Evolutionary conservation across 2,329 filamentous ascomycete genomes (phyloP).

Genomic region (Tolypocladium sp.): DNA sequence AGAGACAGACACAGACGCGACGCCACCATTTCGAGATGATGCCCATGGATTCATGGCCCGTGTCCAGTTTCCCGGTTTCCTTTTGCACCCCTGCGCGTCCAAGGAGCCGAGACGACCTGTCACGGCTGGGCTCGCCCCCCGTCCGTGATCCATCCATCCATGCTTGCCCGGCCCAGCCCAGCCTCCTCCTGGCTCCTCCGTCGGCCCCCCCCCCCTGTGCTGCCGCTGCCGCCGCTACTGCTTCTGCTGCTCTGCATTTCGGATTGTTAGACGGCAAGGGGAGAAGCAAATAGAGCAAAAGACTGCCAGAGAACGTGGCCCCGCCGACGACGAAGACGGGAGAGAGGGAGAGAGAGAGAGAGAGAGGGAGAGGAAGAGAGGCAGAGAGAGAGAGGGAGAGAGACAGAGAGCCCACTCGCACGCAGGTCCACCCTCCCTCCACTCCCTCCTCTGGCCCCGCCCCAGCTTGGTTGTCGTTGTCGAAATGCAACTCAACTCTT

Average conservation of each 20-base stretch:
- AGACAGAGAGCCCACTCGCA: not conserved
- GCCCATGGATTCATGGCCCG: not conserved
- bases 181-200: not conserved
- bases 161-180: not conserved
- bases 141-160: not conserved
- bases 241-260: not conserved
- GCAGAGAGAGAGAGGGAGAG: not conserved
- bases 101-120: not conserved
- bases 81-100: constrained; percentile 2
- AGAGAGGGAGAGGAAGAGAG: too few relatives aligned
- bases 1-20: not conserved
- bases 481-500: not conserved
- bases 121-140: not conserved
- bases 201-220: too few relatives aligned
- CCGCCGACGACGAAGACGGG: not conserved
- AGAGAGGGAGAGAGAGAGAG: not conserved
- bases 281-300: not conserved
- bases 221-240: too few relatives aligned
- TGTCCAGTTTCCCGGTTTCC: constrained; percentile 2
- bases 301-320: too few relatives aligned
- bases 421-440: not conserved
- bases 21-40: not conserved
- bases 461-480: not conserved
- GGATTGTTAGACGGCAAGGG: not conserved
- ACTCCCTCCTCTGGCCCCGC: not conserved